Conservation (phyloP, 2,329 filamentous ascomycete genomes). For the Aureobasidium sp. region DNA sequence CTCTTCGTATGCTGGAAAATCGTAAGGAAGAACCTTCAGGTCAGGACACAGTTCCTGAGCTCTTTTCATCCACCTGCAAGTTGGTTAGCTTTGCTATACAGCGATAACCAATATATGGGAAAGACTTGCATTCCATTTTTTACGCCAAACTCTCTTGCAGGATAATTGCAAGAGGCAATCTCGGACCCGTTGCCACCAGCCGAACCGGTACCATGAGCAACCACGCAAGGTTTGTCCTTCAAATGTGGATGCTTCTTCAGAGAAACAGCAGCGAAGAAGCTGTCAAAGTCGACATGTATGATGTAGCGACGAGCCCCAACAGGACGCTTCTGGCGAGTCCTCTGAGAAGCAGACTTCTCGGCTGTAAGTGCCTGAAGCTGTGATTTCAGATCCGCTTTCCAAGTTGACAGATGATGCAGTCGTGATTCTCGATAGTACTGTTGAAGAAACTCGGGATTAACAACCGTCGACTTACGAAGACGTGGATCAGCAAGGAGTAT, state of each 20-base stretch:
- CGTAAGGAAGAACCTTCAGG: conserved; percentile 85
- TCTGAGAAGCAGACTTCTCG: conserved; percentile 52
- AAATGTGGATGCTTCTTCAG: conserved; percentile 67
- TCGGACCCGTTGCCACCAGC: conserved; percentile 55
- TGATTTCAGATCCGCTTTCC: conserved; percentile 92
- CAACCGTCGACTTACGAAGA: conserved; percentile 78
- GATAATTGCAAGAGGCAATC: conserved; percentile 96
- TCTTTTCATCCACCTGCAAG: conserved; percentile 70
- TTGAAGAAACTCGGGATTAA: conserved; percentile 86
- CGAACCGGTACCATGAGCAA: conserved; percentile 76
- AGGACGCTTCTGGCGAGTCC: conserved; percentile 43
- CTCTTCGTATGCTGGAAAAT: conserved; percentile 90
- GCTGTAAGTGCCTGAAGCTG: conserved; percentile 72
- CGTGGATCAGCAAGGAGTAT: conserved; percentile 73
- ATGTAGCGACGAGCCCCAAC: conserved; percentile 68
- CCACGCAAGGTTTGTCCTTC: conserved; percentile 69
- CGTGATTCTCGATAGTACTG: conserved; percentile 94
- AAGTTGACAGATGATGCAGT: conserved; percentile 87
- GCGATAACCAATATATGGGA: not conserved
- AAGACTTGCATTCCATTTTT: conserved; percentile 74
- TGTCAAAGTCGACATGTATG: conserved; percentile 95
- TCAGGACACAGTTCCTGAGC: conserved; percentile 76
- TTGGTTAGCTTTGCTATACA: not conserved
- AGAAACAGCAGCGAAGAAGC: conserved; percentile 94
- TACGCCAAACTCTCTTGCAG: conserved; percentile 73